These are phyloP conservation scores for Mucor racemosus DNA, from an alignment of 371 early-diverging fungal genomes.

Conservation along the genomic window DNA sequence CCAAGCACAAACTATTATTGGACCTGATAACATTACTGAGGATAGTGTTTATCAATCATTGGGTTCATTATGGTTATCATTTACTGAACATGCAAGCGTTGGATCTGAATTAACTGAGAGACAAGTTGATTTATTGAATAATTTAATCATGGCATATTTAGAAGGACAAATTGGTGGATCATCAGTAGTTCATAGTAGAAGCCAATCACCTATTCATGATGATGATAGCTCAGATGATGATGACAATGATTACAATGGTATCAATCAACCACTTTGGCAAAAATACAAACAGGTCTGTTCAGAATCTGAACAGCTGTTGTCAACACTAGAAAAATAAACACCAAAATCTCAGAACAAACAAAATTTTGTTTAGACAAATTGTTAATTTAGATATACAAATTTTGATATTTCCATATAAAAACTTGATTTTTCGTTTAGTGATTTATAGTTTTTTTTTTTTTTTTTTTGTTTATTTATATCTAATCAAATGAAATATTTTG, in stretches of 20 bases:
- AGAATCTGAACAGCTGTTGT: constrained; percentile 3
- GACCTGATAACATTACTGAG: constrained; percentile 30
- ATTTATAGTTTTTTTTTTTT: too few relatives aligned
- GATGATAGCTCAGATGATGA: background rate
- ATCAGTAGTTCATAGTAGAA: background rate
- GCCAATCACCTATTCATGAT: background rate
- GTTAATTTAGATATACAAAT: constrained; percentile 1
- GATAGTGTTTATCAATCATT: constrained; percentile 34
- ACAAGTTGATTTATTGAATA: constrained; percentile 43
- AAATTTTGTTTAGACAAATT: constrained; percentile 5
- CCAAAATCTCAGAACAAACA: background rate
- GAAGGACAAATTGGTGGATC: constrained; percentile 34
- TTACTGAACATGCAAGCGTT: constrained; percentile 32
- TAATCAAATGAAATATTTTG: constrained; percentile 8
- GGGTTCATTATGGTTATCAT: constrained; percentile 42
- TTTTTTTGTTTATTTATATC: background rate
- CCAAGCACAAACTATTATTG: constrained; percentile 42
- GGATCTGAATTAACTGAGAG: constrained; percentile 17
- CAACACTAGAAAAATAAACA: constrained; percentile 10
- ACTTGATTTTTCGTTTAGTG: background rate
- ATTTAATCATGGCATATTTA: constrained; percentile 42
- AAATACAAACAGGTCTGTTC: constrained; percentile 15
- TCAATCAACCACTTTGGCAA: constrained; percentile 14
- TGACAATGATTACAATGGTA: background rate
- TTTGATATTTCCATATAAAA: background rate